phyloP scores from a whole-genome alignment of 495 filamentous ascomycete species.

The Amorphotheca resinae region DNA sequence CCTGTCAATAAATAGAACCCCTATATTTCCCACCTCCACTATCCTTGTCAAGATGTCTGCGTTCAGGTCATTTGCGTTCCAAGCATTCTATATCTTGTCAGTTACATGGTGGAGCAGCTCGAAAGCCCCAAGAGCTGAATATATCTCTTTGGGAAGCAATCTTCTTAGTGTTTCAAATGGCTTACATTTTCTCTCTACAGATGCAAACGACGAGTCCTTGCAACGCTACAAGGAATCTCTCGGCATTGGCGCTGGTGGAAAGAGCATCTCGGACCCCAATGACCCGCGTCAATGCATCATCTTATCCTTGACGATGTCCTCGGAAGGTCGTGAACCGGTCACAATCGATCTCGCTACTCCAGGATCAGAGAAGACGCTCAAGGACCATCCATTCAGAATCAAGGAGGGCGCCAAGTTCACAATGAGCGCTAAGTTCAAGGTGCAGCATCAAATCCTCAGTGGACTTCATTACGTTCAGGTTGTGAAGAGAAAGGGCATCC shows the following conservation, averaged over 20 bases:
- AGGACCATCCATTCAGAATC: conserved; percentile 85
- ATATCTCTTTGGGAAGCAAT: no score
- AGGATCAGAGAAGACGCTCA: conserved; percentile 56
- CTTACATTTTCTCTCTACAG: conserved; percentile 21
- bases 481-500: conserved; percentile 75
- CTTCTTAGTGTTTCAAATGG: neutral
- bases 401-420: conserved; percentile 88
- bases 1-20: no score
- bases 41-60: no score
- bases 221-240: conserved; percentile 95
- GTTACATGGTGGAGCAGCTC: no score
- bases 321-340: conserved; percentile 66
- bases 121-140: no score
- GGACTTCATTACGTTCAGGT: conserved; percentile 91
- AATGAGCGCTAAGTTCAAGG: conserved; percentile 87
- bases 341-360: conserved; percentile 63
- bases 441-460: conserved; percentile 88
- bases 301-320: conserved; percentile 71
- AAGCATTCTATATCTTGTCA: no score
- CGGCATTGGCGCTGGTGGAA: conserved; percentile 54
- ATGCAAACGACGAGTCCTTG: conserved; percentile 76
- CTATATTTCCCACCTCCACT: no score
- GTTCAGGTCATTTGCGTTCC: no score
- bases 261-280: conserved; percentile 52
- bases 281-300: conserved; percentile 83